A percentile compares a stretch with the other conserved stretches of the same genome.
phyloP scores from a whole-genome alignment of 164 flowering plant species.

The Magnolia officinalis region DNA sequence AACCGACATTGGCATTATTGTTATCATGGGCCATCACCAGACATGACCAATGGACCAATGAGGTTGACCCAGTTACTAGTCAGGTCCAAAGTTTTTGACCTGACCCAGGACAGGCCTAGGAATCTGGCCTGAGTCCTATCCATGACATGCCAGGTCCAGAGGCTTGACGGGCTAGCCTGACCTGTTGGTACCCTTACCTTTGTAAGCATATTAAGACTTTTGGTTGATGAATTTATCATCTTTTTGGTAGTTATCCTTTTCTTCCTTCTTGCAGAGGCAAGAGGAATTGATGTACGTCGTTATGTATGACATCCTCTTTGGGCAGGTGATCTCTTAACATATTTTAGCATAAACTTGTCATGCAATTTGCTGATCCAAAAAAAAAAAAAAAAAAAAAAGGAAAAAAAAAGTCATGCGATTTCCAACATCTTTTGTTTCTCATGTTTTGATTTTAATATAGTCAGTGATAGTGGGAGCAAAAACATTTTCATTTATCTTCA shows the following conservation, averaged over 20 bases:
- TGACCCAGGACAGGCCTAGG: too few relatives aligned
- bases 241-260: not conserved
- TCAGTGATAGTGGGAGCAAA: not conserved
- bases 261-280: constrained; percentile 54
- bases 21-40: too few relatives aligned
- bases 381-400: too few relatives aligned
- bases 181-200: not conserved
- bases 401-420: not conserved
- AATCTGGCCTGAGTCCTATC: not conserved
- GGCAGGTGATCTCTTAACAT: constrained; percentile 45
- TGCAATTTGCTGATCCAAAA: not conserved
- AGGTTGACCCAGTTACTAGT: too few relatives aligned
- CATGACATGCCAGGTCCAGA: not conserved
- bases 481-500: too few relatives aligned
- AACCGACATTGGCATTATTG: too few relatives aligned
- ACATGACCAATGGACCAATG: too few relatives aligned
- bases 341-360: not conserved
- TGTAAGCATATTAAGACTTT: not conserved
- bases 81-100: too few relatives aligned
- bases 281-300: constrained; percentile 65
- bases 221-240: not conserved
- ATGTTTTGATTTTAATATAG: not conserved
- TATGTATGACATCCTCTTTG: constrained; percentile 77
- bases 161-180: not conserved
- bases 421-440: not conserved